These are phyloP conservation scores for Breynia disticha DNA, from an alignment of 441 rosid genomes.

Conservation along the genomic window DNA sequence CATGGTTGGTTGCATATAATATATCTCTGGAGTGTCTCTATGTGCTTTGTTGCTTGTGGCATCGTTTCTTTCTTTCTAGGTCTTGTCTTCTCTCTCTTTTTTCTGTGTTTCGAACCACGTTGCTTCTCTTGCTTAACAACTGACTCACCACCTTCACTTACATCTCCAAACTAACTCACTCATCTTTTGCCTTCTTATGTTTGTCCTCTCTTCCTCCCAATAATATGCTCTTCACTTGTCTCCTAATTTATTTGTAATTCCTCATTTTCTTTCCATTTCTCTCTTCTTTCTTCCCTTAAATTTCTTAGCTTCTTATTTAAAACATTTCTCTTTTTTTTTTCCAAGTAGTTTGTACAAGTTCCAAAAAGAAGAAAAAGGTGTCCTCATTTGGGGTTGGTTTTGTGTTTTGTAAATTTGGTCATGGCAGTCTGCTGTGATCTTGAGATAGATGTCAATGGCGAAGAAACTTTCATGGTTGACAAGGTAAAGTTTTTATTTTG, in stretches of 20 bases:
- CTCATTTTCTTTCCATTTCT: slow-evolving; percentile 19
- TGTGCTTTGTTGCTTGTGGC: slow-evolving; percentile 25
- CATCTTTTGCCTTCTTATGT: slow-evolving; percentile 21
- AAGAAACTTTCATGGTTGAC: slow-evolving; percentile 64
- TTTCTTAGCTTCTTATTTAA: slow-evolving; percentile 12
- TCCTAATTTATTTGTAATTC: slow-evolving; percentile 8
- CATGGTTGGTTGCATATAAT: not conserved
- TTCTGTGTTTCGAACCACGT: slow-evolving; percentile 19
- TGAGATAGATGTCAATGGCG: slow-evolving; percentile 90
- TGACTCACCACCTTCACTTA: slow-evolving; percentile 21
- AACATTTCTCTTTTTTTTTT: no score
- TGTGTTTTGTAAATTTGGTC: slow-evolving; percentile 20
- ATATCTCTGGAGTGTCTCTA: slow-evolving; percentile 22
- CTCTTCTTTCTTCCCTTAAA: slow-evolving; percentile 16
- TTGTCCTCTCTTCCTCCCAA: slow-evolving; percentile 46
- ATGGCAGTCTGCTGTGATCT: slow-evolving; percentile 81
- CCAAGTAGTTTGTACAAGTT: not conserved
- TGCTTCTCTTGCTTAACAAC: slow-evolving; percentile 24
- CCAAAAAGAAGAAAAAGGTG: slow-evolving; percentile 12
- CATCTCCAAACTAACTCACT: slow-evolving; percentile 26
- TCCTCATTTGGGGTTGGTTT: slow-evolving; percentile 32
- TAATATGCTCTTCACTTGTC: slow-evolving; percentile 11
- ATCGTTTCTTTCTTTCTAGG: slow-evolving; percentile 2
- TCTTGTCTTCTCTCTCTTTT: slow-evolving; percentile 8
- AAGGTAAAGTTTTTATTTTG: slow-evolving; percentile 39